phyloP scores from a whole-genome alignment of 2,329 filamentous ascomycete genomes.

The Trichoderma sp. region DNA sequence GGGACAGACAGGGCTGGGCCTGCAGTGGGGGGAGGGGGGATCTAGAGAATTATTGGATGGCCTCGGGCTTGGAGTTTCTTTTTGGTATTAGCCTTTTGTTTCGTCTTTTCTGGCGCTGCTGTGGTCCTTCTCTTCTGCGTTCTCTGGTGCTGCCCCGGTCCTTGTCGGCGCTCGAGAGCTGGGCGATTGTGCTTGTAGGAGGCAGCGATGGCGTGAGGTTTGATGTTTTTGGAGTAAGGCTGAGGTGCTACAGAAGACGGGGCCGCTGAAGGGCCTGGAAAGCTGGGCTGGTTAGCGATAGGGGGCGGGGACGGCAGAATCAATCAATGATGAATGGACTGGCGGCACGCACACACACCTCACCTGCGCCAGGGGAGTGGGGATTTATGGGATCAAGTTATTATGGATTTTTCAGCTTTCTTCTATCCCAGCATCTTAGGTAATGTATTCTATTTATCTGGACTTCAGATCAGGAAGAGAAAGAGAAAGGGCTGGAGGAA shows the following conservation, averaged over 20 bases:
- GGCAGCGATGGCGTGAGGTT: constrained; percentile 2
- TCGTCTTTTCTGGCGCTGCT: background rate
- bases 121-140: background rate
- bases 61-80: background rate
- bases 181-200: background rate
- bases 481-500: background rate
- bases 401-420: constrained; percentile 4
- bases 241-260: constrained; percentile 23
- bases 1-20: constrained; percentile 27
- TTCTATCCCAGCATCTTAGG: background rate
- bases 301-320: constrained; percentile 24
- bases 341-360: constrained; percentile 18
- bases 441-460: background rate
- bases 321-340: background rate
- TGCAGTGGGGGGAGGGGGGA: constrained; percentile 12
- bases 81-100: background rate
- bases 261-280: constrained; percentile 26
- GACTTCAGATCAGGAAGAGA: background rate
- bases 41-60: constrained; percentile 4
- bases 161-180: background rate
- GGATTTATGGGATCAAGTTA: constrained; percentile 2
- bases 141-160: background rate
- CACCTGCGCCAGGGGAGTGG: background rate
- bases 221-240: constrained; percentile 19
- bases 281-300: constrained; percentile 22